Conservation (phyloP, 2,329 filamentous ascomycete genomes). For the Claviceps pazoutovae region DNA sequence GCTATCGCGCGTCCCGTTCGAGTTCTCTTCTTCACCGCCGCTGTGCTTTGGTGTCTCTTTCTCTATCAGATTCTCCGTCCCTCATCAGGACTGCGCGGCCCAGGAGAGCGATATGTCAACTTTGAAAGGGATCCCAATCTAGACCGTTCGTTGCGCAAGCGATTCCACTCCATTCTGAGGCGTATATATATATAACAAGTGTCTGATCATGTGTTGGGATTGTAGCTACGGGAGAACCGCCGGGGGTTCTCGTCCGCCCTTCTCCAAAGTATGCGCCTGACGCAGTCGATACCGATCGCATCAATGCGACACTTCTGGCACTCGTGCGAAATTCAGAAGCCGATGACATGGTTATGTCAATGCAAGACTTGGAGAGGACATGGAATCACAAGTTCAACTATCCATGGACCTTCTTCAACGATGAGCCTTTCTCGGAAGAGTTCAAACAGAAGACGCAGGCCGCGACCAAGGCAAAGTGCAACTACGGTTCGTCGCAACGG, state of each 20-base stretch:
- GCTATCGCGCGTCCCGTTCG: constrained; percentile 75
- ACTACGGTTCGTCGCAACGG: constrained; percentile 51
- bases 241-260: constrained; percentile 59
- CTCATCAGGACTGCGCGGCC: constrained; percentile 29
- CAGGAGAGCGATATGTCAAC: constrained; percentile 32
- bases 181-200: not conserved
- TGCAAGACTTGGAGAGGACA: constrained; percentile 81
- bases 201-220: constrained; percentile 7
- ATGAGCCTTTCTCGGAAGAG: constrained; percentile 81
- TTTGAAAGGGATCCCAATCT: constrained; percentile 71
- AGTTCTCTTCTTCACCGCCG: constrained; percentile 56
- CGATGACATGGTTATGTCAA: constrained; percentile 69
- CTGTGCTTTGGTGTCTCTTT: constrained; percentile 65
- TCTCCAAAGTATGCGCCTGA: constrained; percentile 66
- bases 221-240: constrained; percentile 69
- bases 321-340: constrained; percentile 89
- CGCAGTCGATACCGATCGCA: constrained; percentile 62
- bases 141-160: constrained; percentile 50
- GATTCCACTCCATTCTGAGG: not conserved
- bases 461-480: constrained; percentile 75
- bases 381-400: constrained; percentile 99
- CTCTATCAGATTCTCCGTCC: constrained; percentile 60
- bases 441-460: constrained; percentile 75
- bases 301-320: constrained; percentile 84
- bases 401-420: constrained; percentile 98